These are phyloP conservation scores for Zygosaccharomyces pseudobailii DNA, from an alignment of 1,139 yeast species.

Conservation along the genomic window DNA sequence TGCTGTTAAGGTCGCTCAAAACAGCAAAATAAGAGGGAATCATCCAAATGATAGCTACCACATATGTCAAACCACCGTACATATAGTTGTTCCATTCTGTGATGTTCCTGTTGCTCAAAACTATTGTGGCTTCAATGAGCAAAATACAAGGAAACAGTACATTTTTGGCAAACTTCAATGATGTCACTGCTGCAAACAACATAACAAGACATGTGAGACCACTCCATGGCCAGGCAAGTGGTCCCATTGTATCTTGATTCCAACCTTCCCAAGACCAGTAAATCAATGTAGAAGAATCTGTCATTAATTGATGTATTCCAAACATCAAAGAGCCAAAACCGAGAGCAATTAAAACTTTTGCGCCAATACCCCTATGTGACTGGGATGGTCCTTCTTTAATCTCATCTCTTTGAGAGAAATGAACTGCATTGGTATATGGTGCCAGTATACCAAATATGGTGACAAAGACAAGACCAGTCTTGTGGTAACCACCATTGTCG, in stretches of 20 bases:
- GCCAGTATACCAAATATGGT: constrained; percentile 57
- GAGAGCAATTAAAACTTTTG: constrained; percentile 36
- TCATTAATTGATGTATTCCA: constrained; percentile 65
- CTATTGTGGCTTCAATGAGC: constrained; percentile 42
- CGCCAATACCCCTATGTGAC: constrained; percentile 3
- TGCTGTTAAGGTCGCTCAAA: constrained; percentile 55
- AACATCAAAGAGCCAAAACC: constrained; percentile 80
- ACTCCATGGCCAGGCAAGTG: constrained; percentile 87
- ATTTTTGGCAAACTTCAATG: constrained; percentile 27
- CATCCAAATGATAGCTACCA: constrained; percentile 57
- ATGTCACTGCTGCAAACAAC: constrained; percentile 49
- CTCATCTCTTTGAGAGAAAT: constrained; percentile 8
- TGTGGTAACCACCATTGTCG: constrained; percentile 82
- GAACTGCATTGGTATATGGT: constrained; percentile 30
- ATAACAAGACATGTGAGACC: constrained; percentile 58
- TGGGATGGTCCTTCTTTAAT: neutral
- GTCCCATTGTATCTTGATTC: constrained; percentile 64
- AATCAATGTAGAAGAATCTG: constrained; percentile 80
- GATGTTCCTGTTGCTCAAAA: constrained; percentile 19
- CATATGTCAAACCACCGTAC: constrained; percentile 62
- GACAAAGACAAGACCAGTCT: constrained; percentile 64
- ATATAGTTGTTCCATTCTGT: constrained; percentile 78
- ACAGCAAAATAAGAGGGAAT: constrained; percentile 61
- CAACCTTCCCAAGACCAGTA: constrained; percentile 95
- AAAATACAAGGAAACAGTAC: constrained; percentile 31